Conservation (phyloP, 441 rosid species). For the Codiaeum variegatum region DNA sequence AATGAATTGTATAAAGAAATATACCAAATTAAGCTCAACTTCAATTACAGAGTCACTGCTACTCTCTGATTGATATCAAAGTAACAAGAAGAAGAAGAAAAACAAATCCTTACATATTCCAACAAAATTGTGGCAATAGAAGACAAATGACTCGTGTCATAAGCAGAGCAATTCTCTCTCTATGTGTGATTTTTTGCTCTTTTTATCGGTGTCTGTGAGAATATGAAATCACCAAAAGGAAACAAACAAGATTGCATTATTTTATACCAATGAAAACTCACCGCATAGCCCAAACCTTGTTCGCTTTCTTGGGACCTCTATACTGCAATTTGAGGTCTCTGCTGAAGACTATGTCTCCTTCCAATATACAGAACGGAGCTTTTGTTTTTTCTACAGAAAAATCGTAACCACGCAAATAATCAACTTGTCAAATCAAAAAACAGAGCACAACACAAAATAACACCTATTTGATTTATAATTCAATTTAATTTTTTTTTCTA, state of each 20-base stretch:
- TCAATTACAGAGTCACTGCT: neutral
- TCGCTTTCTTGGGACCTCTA: conserved; percentile 20
- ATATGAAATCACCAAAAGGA: neutral
- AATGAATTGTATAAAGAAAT: neutral
- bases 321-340: conserved; percentile 18
- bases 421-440: conserved; percentile 1
- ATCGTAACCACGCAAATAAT: conserved; percentile 14
- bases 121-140: conserved; percentile 18
- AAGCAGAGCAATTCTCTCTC: conserved; percentile 8
- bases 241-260: neutral
- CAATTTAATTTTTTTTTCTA: neutral
- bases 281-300: conserved; percentile 17
- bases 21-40: conserved; percentile 13
- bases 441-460: conserved; percentile 7
- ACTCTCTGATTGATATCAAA: neutral
- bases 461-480: neutral
- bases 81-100: neutral
- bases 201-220: neutral
- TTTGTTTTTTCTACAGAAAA: neutral
- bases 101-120: conserved; percentile 16
- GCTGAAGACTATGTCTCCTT: conserved; percentile 2
- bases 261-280: conserved; percentile 21
- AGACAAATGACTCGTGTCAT: conserved; percentile 27
- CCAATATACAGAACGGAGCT: neutral
- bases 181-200: neutral